Conservation (phyloP, 352 stramenopile genomes). For the Globisporangium yorkense region DNA sequence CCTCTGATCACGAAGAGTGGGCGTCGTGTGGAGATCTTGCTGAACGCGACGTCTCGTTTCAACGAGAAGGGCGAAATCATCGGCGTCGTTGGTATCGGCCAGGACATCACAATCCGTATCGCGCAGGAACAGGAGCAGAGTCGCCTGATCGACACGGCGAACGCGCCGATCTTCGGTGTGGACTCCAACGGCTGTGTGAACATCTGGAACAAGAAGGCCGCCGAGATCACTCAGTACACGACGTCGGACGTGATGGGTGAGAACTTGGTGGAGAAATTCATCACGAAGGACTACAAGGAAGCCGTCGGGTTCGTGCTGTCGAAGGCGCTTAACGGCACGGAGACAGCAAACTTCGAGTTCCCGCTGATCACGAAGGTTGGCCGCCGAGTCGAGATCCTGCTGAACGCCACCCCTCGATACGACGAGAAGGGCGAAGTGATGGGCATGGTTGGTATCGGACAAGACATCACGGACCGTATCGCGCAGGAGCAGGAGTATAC, state of each 20-base stretch:
- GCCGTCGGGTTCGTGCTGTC: slow-evolving; percentile 24
- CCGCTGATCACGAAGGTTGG: slow-evolving; percentile 47
- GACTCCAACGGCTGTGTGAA: slow-evolving; percentile 79
- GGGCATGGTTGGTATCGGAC: no score
- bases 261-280: slow-evolving; percentile 70
- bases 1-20: no score
- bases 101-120: slow-evolving; percentile 86
- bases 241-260: slow-evolving; percentile 23
- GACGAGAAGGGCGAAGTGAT: slow-evolving; percentile 54
- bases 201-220: slow-evolving; percentile 92
- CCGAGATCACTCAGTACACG: slow-evolving; percentile 88
- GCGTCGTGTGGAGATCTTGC: no score
- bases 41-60: slow-evolving; percentile 24
- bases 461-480: no score
- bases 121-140: slow-evolving; percentile 88
- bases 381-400: slow-evolving; percentile 38
- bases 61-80: slow-evolving; percentile 78
- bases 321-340: slow-evolving; percentile 30
- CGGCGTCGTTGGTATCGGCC: slow-evolving; percentile 79
- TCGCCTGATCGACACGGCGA: slow-evolving; percentile 86
- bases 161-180: slow-evolving; percentile 89
- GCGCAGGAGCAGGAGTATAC: no score
- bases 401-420: slow-evolving; percentile 48
- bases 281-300: slow-evolving; percentile 41
- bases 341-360: slow-evolving; percentile 63